Percentiles rank a stretch among this genome's conserved stretches.
phyloP scores from a whole-genome alignment of 106 monocot species.

The Alisma plantagoaquatica region DNA sequence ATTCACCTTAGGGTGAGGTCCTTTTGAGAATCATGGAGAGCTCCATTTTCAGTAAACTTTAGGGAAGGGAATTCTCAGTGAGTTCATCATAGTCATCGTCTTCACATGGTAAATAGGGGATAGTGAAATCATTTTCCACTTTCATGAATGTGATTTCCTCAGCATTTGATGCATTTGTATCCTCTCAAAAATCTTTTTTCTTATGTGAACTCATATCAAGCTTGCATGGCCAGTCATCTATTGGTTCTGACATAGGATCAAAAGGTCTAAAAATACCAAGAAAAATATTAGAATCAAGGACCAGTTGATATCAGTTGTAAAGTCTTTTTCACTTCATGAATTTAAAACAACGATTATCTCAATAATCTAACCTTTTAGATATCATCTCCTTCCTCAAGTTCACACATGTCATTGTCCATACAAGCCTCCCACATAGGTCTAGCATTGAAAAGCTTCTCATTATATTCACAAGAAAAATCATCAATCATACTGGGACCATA shows the following conservation, averaged over 20 bases:
- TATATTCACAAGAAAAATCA: slow-evolving; percentile 12
- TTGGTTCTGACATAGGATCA: slow-evolving; percentile 82
- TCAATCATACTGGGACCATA: not conserved
- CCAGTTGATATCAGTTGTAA: too few species aligned
- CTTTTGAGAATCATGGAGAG: slow-evolving; percentile 25
- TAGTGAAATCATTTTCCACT: slow-evolving; percentile 28
- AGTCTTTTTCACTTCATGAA: too few species aligned
- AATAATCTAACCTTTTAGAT: slow-evolving; percentile 35
- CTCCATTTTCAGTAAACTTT: slow-evolving; percentile 37
- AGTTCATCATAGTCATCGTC: slow-evolving; percentile 85
- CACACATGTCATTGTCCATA: slow-evolving; percentile 44
- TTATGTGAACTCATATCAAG: slow-evolving; percentile 42
- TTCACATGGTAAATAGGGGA: slow-evolving; percentile 38
- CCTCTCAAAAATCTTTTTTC: too few species aligned
- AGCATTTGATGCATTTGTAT: slow-evolving; percentile 11
- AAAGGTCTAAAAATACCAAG: slow-evolving; percentile 47
- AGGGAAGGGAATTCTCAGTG: slow-evolving; percentile 81
- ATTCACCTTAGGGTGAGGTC: slow-evolving; percentile 55
- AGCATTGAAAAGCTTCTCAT: slow-evolving; percentile 12
- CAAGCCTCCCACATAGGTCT: slow-evolving; percentile 44
- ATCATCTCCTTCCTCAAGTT: slow-evolving; percentile 33
- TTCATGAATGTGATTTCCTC: slow-evolving; percentile 17
- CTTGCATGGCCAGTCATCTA: slow-evolving; percentile 67
- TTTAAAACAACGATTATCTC: slow-evolving; percentile 7
- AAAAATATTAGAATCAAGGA: too few species aligned